phyloP scores from a whole-genome alignment of 768 basidiomycete genomes.

The Mycena amicta region DNA sequence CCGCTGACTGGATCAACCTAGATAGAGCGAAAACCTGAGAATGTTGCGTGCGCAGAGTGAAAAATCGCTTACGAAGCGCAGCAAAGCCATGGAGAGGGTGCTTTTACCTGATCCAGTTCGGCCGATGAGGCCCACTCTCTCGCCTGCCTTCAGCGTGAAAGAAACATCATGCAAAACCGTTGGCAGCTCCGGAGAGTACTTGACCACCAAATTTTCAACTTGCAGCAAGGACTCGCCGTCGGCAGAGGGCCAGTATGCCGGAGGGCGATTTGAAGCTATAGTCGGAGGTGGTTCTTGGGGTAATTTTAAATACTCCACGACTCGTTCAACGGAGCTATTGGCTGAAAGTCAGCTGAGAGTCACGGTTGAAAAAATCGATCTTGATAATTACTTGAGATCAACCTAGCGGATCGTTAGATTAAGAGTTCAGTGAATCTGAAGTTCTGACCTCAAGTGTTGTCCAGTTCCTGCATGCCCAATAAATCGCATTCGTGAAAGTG shows the following conservation, averaged over 20 bases:
- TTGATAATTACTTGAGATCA: constrained; percentile 11
- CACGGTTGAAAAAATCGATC: neutral
- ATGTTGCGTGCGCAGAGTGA: too few relatives aligned
- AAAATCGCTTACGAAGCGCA: constrained; percentile 42
- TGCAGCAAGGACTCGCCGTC: constrained; percentile 57
- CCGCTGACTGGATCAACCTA: constrained; percentile 40
- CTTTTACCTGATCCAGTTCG: constrained; percentile 25
- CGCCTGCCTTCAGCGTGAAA: constrained; percentile 68
- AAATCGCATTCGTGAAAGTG: constrained; percentile 12
- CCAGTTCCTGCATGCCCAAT: constrained; percentile 6
- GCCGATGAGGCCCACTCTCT: constrained; percentile 74
- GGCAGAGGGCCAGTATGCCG: constrained; percentile 90
- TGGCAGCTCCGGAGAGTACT: constrained; percentile 84
- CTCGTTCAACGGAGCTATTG: constrained; percentile 79
- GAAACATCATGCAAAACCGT: constrained; percentile 77
- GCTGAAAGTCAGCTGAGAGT: neutral
- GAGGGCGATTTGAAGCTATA: constrained; percentile 72
- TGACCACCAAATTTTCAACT: constrained; percentile 77
- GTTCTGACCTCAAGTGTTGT: constrained; percentile 5
- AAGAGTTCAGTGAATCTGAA: neutral
- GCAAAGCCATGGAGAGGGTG: constrained; percentile 42
- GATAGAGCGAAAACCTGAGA: neutral
- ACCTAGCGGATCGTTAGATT: neutral
- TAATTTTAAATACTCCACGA: constrained; percentile 86
- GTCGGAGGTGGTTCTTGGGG: constrained; percentile 82